phyloP scores from a whole-genome alignment of 805 yeast species.

The Danielozyma ontarioensis region DNA sequence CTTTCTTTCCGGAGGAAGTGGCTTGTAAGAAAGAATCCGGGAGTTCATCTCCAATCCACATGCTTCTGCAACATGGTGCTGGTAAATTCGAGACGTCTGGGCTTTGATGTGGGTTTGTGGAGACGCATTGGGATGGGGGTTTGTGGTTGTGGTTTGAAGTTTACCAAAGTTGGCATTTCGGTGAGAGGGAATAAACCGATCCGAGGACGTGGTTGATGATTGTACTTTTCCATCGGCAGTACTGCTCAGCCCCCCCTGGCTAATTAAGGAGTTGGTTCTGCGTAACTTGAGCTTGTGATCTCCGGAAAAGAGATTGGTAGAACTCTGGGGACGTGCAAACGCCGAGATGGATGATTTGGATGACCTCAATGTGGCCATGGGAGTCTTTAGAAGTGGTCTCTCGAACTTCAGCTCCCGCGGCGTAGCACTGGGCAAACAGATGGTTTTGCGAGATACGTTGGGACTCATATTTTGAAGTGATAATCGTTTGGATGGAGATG shows the following conservation, averaged over 20 bases:
- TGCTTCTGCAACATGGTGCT: slow-evolving; percentile 86
- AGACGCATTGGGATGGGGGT: slow-evolving; percentile 41
- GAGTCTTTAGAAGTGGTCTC: background rate
- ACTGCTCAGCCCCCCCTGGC: background rate
- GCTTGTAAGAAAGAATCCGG: slow-evolving; percentile 80
- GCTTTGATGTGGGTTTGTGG: slow-evolving; percentile 53
- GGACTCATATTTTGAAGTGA: too few relatives aligned
- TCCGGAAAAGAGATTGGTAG: too few relatives aligned
- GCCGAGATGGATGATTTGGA: background rate
- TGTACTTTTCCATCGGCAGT: background rate
- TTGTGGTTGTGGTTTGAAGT: slow-evolving; percentile 23
- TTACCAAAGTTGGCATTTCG: slow-evolving; percentile 37
- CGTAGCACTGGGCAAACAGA: too few relatives aligned
- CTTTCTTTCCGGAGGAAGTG: slow-evolving; percentile 68
- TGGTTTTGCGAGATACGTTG: too few relatives aligned
- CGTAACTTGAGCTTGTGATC: background rate
- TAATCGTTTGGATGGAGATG: too few relatives aligned
- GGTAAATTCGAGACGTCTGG: slow-evolving; percentile 54
- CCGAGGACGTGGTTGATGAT: slow-evolving; percentile 10
- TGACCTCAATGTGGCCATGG: background rate
- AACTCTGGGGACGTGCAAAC: background rate
- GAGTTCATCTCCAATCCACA: slow-evolving; percentile 85
- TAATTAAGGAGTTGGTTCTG: background rate
- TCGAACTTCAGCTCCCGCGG: too few relatives aligned
- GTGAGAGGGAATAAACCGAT: slow-evolving; percentile 41